These are phyloP conservation scores for Gossypium schwendimanii DNA, from an alignment of 441 rosid species.

Conservation along the genomic window DNA sequence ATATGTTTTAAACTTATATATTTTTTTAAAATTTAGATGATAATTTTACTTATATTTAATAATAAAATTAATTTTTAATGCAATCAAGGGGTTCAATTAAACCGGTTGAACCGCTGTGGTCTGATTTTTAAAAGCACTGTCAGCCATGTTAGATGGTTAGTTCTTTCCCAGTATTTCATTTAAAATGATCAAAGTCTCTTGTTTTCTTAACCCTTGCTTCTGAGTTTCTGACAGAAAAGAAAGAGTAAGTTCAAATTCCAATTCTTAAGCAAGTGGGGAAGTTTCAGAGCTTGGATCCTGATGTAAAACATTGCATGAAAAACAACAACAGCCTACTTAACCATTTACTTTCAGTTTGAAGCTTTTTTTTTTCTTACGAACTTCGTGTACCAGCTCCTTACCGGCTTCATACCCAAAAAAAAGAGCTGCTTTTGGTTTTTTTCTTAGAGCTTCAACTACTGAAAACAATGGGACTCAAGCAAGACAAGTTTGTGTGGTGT, in stretches of 20 bases:
- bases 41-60: no score
- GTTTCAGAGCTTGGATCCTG: background rate
- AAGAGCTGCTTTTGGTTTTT: constrained; percentile 8
- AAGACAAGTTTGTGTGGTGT: constrained; percentile 22
- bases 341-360: constrained; percentile 13
- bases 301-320: constrained; percentile 3
- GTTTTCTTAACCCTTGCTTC: constrained; percentile 26
- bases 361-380: constrained; percentile 2
- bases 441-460: constrained; percentile 13
- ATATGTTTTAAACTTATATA: no score
- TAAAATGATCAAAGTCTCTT: constrained; percentile 7
- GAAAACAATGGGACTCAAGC: constrained; percentile 32
- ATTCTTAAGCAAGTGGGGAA: constrained; percentile 15
- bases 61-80: no score
- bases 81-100: no score
- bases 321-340: constrained; percentile 21
- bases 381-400: constrained; percentile 11
- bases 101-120: no score
- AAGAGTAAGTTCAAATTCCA: constrained; percentile 20
- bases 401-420: constrained; percentile 5
- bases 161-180: constrained; percentile 3
- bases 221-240: constrained; percentile 25
- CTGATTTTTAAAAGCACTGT: constrained; percentile 26
- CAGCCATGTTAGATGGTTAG: constrained; percentile 33
- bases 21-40: no score